Conservation (phyloP, 441 rosid species). For the Arabidopsis lyrata region DNA sequence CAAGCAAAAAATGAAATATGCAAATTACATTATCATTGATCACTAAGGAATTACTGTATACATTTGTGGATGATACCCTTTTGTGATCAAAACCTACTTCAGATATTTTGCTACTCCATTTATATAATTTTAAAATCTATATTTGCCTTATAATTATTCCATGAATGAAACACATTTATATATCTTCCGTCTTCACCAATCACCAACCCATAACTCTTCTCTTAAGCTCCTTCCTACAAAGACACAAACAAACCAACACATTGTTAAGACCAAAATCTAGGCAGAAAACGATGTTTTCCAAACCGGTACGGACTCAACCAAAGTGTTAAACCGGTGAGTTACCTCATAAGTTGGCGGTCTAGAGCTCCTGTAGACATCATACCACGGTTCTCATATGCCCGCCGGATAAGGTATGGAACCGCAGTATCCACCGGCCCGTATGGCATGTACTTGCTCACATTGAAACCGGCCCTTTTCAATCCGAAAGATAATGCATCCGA, state of each 20-base stretch:
- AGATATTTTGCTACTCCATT: background rate
- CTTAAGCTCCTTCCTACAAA: constrained; percentile 44
- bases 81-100: background rate
- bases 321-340: background rate
- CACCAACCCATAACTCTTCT: constrained; percentile 40
- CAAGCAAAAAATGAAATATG: background rate
- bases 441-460: constrained; percentile 86
- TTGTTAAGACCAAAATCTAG: constrained; percentile 4
- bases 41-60: constrained; percentile 18
- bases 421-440: constrained; percentile 75
- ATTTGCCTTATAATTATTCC: constrained; percentile 16
- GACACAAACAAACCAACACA: constrained; percentile 30
- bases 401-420: constrained; percentile 77
- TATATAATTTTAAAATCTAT: background rate
- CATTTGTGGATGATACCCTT: constrained; percentile 10
- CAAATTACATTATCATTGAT: constrained; percentile 5
- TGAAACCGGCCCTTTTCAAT: constrained; percentile 78
- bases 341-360: constrained; percentile 76
- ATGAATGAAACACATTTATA: constrained; percentile 13
- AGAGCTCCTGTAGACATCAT: constrained; percentile 63
- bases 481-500: constrained; percentile 75
- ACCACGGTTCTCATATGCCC: constrained; percentile 94
- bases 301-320: background rate
- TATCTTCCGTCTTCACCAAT: constrained; percentile 11
- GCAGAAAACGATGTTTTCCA: background rate